Evolutionary conservation across 495 filamentous ascomycete species (phyloP), one percentile per base, ranked within the genome.

Genomic region (Rostrohypoxylon terebratum): DNA sequence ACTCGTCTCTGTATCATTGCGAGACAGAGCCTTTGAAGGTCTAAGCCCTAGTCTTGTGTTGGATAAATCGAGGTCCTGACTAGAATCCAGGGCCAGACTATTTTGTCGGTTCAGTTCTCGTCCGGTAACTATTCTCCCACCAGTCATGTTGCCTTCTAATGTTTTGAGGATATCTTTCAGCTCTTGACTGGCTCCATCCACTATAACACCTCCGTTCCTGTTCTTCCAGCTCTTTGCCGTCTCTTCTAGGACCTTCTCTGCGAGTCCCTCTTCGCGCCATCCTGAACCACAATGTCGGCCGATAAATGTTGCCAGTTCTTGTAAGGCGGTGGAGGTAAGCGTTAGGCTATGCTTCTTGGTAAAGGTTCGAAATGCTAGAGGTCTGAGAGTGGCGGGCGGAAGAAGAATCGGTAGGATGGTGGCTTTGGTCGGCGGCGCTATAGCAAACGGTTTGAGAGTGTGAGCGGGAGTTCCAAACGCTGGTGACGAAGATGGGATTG

Each of bases 311-410:
- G 96, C 94, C 21, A 99, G 84, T 9, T 90, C 87, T 78, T 94
- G 89, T 0, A 99, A 85, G 0, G 96, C 93, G 8, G 94, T 87
- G 0, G 95, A 95, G 3, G 93, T 97, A 42, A 99, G 90, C 0
- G 94, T 98, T 40, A 99, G 85, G 77, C 94, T 95, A 80, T 99
- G 93, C 75, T 99, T 99, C 81, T 97, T 97, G 6, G 96, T 99
- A 72, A 99, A 96, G 0, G 93, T 95, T 42, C 96, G 91, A 78
- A 99, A 98, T 44, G 96, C 96, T 36, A 98, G 84, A 5, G 96
- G 96, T 71, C 96, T 88, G 36, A 99, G 85, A 0, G 93, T 95
- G 21, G 92, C 88, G 3, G 94, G 91, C 16, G 94, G 94, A 33
- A 99, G 91, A 36, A 95, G 79, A 60, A 99, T 94, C 11, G 96